Conservation (phyloP, 2,329 filamentous ascomycete genomes). For the Epichloe uncinata region DNA sequence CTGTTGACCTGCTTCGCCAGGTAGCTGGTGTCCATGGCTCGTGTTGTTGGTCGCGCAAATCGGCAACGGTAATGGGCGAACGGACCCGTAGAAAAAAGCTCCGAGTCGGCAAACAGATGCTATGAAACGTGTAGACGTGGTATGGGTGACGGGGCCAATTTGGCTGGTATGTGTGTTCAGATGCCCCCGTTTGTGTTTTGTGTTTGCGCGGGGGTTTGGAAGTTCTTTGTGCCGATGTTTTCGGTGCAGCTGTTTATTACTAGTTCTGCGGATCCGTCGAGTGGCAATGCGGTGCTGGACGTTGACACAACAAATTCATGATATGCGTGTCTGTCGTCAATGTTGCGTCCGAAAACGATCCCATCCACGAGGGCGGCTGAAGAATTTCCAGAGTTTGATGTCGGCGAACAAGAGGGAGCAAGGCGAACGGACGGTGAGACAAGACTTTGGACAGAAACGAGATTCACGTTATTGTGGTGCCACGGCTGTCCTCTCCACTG, state of each 20-base stretch:
- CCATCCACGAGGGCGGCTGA: background rate
- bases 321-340: background rate
- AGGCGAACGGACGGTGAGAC: too few relatives aligned
- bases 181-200: background rate
- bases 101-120: background rate
- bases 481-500: background rate
- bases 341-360: background rate
- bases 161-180: background rate
- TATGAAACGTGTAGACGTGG: background rate
- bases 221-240: background rate
- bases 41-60: background rate
- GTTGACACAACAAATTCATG: background rate
- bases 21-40: slow-evolving; percentile 74
- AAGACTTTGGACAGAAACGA: background rate
- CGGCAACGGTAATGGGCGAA: background rate
- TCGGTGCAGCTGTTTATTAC: background rate
- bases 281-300: background rate
- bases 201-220: background rate
- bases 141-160: background rate
- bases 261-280: background rate
- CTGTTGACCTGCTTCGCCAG: slow-evolving; percentile 89
- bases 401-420: background rate
- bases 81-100: background rate
- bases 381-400: background rate
- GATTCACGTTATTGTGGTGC: background rate